These are phyloP conservation scores for Apiotrichum sp. DNA, from an alignment of 1,284 basidiomycete genomes.

Conservation along the genomic window DNA sequence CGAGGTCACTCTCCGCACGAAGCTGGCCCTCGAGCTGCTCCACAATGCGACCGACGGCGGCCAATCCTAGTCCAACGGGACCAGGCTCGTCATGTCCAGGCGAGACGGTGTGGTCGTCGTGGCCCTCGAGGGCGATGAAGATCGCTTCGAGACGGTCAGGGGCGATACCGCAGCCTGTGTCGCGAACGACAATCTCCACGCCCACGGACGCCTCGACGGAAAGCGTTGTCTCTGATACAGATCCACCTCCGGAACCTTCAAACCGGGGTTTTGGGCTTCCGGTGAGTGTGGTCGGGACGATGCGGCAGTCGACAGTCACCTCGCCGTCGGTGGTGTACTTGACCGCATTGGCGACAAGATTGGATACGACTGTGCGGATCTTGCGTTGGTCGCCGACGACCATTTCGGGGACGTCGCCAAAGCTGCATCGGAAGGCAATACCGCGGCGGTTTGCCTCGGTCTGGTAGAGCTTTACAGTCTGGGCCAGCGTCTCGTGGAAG, in stretches of 20 bases:
- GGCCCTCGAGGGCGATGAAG: conserved; percentile 80
- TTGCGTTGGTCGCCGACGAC: conserved; percentile 69
- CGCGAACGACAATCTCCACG: conserved; percentile 67
- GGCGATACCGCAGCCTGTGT: conserved; percentile 72
- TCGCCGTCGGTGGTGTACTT: conserved; percentile 66
- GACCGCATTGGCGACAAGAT: conserved; percentile 77
- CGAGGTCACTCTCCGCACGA: conserved; percentile 66
- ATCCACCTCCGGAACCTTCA: no score
- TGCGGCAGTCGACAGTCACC: conserved; percentile 58
- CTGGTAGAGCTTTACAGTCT: conserved; percentile 56
- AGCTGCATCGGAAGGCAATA: conserved; percentile 59
- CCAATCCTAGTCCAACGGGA: conserved; percentile 60
- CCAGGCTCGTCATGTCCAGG: background rate
- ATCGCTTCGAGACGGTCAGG: conserved; percentile 68
- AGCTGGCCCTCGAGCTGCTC: conserved; percentile 74
- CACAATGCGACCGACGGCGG: conserved; percentile 75
- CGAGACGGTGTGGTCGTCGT: conserved; percentile 56
- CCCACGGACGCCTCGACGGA: conserved; percentile 32
- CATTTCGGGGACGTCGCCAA: conserved; percentile 53
- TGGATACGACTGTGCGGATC: conserved; percentile 73
- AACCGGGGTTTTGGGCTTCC: no score
- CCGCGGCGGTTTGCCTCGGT: conserved; percentile 66
- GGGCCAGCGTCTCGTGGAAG: conserved; percentile 60
- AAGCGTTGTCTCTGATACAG: background rate
- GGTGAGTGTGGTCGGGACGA: background rate